Conservation (phyloP, 2,329 filamentous ascomycete species). For the Hypoxylon sp. region DNA sequence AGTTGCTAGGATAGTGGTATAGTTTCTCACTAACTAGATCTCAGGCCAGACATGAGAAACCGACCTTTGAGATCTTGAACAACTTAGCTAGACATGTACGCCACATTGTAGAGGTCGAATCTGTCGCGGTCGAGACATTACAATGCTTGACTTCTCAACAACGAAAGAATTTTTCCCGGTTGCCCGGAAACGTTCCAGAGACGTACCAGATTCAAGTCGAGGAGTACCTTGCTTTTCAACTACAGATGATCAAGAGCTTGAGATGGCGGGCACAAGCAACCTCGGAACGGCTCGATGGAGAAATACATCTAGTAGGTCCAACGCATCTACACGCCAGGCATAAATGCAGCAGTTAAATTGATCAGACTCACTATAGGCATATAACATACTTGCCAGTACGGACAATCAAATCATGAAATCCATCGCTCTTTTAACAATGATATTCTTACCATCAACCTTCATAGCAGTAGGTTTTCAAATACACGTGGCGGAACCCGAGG, state of each 20-base stretch:
- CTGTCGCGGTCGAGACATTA: not conserved
- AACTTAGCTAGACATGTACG: conserved; percentile 3
- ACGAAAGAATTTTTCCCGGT: not conserved
- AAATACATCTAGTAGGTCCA: not conserved
- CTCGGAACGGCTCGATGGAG: not conserved
- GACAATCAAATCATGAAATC: conserved; percentile 8
- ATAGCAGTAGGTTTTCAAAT: conserved; percentile 1
- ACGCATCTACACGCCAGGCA: not conserved
- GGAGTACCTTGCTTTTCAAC: not conserved
- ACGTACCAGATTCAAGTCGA: not conserved
- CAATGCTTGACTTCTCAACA: not conserved
- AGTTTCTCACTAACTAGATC: not conserved
- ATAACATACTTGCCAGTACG: conserved; percentile 4
- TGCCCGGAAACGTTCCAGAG: not conserved
- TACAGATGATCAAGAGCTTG: conserved; percentile 1
- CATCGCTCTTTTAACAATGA: not conserved
- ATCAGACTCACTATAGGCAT: not conserved
- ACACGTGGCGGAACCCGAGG: not conserved
- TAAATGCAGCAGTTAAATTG: not conserved
- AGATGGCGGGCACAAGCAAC: not conserved
- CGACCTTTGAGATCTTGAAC: conserved; percentile 1
- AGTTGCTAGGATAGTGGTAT: not conserved
- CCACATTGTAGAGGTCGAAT: not conserved
- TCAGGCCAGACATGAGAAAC: conserved; percentile 5
- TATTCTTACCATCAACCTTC: conserved; percentile 2